phyloP scores from a whole-genome alignment of 164 flowering plant genomes.

The Taxillus chinensis region DNA sequence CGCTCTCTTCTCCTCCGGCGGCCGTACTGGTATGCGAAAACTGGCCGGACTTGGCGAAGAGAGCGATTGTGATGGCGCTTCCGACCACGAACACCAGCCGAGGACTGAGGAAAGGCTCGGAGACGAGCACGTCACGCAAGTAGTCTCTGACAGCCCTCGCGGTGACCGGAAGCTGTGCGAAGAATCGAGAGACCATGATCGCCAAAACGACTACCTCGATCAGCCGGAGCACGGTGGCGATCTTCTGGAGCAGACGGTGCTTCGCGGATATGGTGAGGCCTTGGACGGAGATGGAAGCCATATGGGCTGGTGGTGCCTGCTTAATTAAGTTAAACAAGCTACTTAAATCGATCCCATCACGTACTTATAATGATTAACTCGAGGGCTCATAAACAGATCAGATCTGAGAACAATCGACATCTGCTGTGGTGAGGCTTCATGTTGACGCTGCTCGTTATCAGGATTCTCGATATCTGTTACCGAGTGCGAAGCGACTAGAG shows the following conservation, averaged over 20 bases:
- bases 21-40: slow-evolving; percentile 6
- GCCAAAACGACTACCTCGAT: slow-evolving; percentile 24
- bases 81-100: slow-evolving; percentile 51
- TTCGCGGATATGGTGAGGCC: neutral
- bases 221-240: slow-evolving; percentile 16
- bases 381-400: too few species aligned
- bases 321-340: too few species aligned
- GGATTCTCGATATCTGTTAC: too few species aligned
- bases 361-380: too few species aligned
- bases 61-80: slow-evolving; percentile 34
- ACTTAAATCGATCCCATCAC: too few species aligned
- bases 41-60: slow-evolving; percentile 44
- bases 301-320: too few species aligned
- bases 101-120: slow-evolving; percentile 26
- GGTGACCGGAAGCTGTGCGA: slow-evolving; percentile 29
- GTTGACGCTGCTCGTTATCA: too few species aligned
- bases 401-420: too few species aligned
- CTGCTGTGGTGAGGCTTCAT: too few species aligned
- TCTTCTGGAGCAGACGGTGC: neutral
- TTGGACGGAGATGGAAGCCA: slow-evolving; percentile 1
- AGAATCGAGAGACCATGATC: slow-evolving; percentile 23
- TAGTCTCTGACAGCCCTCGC: slow-evolving; percentile 27
- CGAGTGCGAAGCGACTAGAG: too few species aligned
- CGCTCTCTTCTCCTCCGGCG: too few species aligned
- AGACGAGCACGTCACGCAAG: slow-evolving; percentile 18